Evolutionary conservation across 176 grass and related monocot species (phyloP).

Genomic region (Triticum aestivum): IWGSC_CS_RefSeq_v2.1 NC_057808.1:513921885-513922384

Average conservation of each 20-base stretch:
- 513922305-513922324: not conserved
- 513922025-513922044: not conserved
- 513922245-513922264: not conserved
- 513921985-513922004: not conserved
- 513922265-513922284: not conserved
- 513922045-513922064: slow-evolving; percentile 17
- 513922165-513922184: not conserved
- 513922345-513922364: not conserved
- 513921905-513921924: not conserved
- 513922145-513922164: slow-evolving; percentile 1
- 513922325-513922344: not conserved
- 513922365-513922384: not conserved
- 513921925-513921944: not conserved
- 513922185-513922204: not conserved
- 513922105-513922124: not conserved
- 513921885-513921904: slow-evolving; percentile 28
- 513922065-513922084: slow-evolving; percentile 7
- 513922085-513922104: slow-evolving; percentile 10
- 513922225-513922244: not conserved
- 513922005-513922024: not conserved
- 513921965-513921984: slow-evolving; percentile 22
- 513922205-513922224: not conserved
- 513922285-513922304: not conserved
- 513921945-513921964: slow-evolving; percentile 14
- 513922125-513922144: slow-evolving; percentile 13